Evolutionary conservation across 2,329 filamentous ascomycete genomes (phyloP), one percentile per base, ranked within the genome.

Genomic region (Colletotrichum spinosum): DNA sequence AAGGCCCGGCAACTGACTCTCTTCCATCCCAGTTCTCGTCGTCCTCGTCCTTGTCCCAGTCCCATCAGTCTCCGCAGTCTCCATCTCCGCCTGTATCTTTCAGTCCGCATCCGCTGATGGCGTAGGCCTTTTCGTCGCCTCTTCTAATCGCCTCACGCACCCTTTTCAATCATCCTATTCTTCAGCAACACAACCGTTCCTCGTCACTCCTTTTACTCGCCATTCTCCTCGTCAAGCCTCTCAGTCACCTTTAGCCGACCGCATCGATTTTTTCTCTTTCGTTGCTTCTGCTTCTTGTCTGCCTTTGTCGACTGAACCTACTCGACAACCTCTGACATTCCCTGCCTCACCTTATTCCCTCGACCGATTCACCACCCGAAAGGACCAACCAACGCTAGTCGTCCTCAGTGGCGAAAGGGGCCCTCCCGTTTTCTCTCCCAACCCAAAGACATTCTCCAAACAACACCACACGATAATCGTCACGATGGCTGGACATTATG

Each of bases 401-500:
- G 51, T 64, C 61, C 59, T 44, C 35, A 34, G 63, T 68, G 66
- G 66, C 66, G 54, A 68, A 68, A 62, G 53, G 62, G 42, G 54
- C 9, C 54, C 8, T 9, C 39, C 15, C 45, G 37, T 42, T 10
- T 54, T 17, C 51, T 48, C 25, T 37, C 25, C 25, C 44, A 38
- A 15, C 49, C 54, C 48, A 37, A 54, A 55, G 44, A 64, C 54
- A 63, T 25, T 25, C 3, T 25, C 42, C 41, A 35, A 46, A 51
- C 35, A 12, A n/a, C 41, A 51, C 49, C 9, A 54, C 38, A 55
- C 3, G 25, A 33, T 44, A 67, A 56, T 67, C 53, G 67, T 67
- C 75, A 78, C 73, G 70, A 88, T 88, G 85, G 73, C 85, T 67
- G 81, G 80, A 69, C 78, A 83, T 54, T 90, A 90, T 74, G 86